Evolutionary conservation across 2,329 filamentous ascomycete species (phyloP), one percentile per base, ranked within the genome.

Genomic region (Hymenoscyphus scutula): DNA sequence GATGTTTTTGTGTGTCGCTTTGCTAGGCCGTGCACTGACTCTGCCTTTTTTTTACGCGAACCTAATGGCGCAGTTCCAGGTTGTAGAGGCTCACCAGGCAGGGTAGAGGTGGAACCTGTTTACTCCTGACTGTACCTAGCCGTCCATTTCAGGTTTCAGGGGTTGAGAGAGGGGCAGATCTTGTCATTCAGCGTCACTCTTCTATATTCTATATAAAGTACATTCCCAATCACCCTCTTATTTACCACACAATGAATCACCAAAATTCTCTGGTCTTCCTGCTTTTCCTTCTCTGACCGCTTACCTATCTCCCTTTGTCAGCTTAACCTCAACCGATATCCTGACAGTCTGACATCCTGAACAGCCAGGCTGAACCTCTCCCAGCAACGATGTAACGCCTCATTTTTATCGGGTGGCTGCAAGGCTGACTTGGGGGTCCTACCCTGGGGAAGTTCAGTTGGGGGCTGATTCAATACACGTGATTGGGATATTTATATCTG

Each of bases 361-460:
- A 6, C 17, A n/a, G 13, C 17, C 13, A 38, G 34, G 55, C 55
- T 38, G 32, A 37, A n/a, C 11, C 34, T 17, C 25, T 27, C 34
- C 55, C 32, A 19, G 23, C 13, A 11, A 32, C n/a, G 32, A 41
- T 25, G 3, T 23, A 51, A 48, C 56, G 58, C 45, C 58, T 54
- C 45, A 59, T 32, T 38, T 53, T 27, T 48, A 19, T 10, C 13
- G 11, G 34, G 34, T 11, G 23, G 41, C 58, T 54, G 45, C 48
- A 53, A 59, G 58, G 58, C 58, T 59, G 58, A 53, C 58, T 59
- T 27, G 41, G 10, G 30, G 45, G 29, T 7, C 25, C n/a, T n/a
- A 32, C 15, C 17, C 17, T 58, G 37, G 27, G 7, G 15, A 25
- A 23, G 10, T n/a, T 15, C 17, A 8, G 10, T 25, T 58, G 19